Percentiles rank a stretch among this genome's conserved stretches.
phyloP scores from a whole-genome alignment of 495 filamentous ascomycete species.

The Aspergillus campestris region DNA sequence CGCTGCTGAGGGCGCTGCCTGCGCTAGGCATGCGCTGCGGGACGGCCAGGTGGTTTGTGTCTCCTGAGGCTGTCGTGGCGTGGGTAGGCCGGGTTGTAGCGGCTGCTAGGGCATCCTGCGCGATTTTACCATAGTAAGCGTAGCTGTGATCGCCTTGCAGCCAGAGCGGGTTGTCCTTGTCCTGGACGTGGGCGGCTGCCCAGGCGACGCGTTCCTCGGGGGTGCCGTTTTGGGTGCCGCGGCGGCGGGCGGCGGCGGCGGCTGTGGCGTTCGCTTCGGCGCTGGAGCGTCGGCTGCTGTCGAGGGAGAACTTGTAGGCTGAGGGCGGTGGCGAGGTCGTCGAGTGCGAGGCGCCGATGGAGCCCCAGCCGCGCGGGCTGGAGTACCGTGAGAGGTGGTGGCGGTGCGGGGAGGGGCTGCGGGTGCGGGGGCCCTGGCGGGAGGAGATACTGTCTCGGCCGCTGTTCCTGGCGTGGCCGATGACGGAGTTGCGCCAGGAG shows the following conservation, averaged over 20 bases:
- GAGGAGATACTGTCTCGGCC: conserved; percentile 12
- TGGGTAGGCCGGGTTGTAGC: conserved; percentile 17
- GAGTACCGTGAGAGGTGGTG: conserved; percentile 20
- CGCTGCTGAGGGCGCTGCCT: conserved; percentile 39
- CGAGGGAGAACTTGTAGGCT: conserved; percentile 20
- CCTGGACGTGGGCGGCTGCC: conserved; percentile 10
- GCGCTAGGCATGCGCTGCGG: conserved; percentile 27
- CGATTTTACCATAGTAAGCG: conserved; percentile 44
- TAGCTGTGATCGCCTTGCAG: conserved; percentile 44
- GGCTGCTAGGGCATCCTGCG: conserved; percentile 36
- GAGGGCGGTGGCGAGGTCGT: conserved; percentile 32
- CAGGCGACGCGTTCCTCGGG: too few relatives aligned
- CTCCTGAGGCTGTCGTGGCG: conserved; percentile 19
- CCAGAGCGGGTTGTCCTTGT: conserved; percentile 39
- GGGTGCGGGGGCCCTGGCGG: conserved; percentile 29
- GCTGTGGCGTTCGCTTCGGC: conserved; percentile 4
- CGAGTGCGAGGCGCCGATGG: conserved; percentile 23
- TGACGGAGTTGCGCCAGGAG: conserved; percentile 75
- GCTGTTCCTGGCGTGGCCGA: conserved; percentile 47
- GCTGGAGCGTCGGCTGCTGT: conserved; percentile 19
- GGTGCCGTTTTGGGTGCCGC: conserved; percentile 7
- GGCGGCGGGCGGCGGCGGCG: conserved; percentile 7
- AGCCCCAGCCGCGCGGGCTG: conserved; percentile 13
- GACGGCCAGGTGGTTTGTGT: conserved; percentile 17
- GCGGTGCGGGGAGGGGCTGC: conserved; percentile 49